phyloP scores from a whole-genome alignment of 2,329 filamentous ascomycete species.

The Calonectria leucothoes region DNA sequence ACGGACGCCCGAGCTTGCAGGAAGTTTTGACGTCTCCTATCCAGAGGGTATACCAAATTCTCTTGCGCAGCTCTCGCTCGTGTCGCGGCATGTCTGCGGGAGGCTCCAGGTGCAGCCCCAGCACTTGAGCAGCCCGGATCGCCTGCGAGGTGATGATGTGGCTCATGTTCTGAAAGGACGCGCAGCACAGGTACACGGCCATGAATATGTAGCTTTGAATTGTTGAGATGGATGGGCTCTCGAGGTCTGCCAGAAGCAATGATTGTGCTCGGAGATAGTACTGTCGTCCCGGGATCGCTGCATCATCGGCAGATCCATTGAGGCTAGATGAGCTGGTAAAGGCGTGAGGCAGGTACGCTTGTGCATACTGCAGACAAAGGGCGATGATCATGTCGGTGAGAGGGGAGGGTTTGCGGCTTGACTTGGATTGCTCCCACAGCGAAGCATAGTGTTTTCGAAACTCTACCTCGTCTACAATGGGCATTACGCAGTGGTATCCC shows the following conservation, averaged over 20 bases:
- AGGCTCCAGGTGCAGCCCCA: constrained; percentile 62
- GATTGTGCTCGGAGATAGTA: constrained; percentile 60
- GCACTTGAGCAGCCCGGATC: constrained; percentile 57
- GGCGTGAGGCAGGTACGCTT: constrained; percentile 33
- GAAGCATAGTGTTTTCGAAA: constrained; percentile 57
- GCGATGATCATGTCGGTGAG: constrained; percentile 65
- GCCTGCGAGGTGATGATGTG: constrained; percentile 54
- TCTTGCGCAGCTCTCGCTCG: constrained; percentile 57
- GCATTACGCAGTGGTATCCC: constrained; percentile 53
- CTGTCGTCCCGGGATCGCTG: constrained; percentile 56
- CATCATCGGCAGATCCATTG: constrained; percentile 42
- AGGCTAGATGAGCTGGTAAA: not conserved
- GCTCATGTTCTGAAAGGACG: constrained; percentile 61
- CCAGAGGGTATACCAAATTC: constrained; percentile 65
- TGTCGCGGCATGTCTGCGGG: constrained; percentile 43
- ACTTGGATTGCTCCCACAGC: constrained; percentile 47
- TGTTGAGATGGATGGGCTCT: constrained; percentile 59
- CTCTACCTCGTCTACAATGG: constrained; percentile 56
- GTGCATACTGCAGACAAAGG: constrained; percentile 61
- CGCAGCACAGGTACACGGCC: constrained; percentile 58
- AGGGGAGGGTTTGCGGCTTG: constrained; percentile 55
- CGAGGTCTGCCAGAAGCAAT: constrained; percentile 56
- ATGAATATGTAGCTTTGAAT: constrained; percentile 61
- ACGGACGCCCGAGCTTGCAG: constrained; percentile 60
- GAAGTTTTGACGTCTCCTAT: constrained; percentile 59